Percentiles rank a stretch among this genome's conserved stretches.
Evolutionary conservation across 352 stramenopile species (phyloP).

Genomic region (Phytophthora tubulina): DNA sequence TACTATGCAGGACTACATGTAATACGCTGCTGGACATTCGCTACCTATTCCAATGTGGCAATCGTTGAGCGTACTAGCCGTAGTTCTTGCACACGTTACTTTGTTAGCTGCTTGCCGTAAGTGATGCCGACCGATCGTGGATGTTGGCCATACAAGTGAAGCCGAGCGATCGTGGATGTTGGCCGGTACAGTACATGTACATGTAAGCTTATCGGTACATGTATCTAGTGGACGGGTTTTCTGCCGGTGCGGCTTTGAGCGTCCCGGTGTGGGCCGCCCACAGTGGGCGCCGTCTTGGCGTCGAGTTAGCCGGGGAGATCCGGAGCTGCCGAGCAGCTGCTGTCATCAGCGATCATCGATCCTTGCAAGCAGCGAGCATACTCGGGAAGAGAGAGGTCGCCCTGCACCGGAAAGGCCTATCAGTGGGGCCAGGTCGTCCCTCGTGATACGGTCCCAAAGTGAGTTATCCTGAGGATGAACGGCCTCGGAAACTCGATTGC

Average conservation of each 20-base stretch:
- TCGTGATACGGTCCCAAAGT: slow-evolving; percentile 24
- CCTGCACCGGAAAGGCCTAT: slow-evolving; percentile 27
- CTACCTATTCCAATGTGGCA: too few species aligned
- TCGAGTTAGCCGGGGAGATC: slow-evolving; percentile 25
- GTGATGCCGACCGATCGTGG: slow-evolving; percentile 19
- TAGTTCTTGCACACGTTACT: neutral
- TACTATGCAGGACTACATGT: too few species aligned
- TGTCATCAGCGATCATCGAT: slow-evolving; percentile 30
- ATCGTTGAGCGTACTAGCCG: neutral
- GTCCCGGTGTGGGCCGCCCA: neutral
- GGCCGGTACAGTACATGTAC: too few species aligned
- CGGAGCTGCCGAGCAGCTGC: slow-evolving; percentile 29
- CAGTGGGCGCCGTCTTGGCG: slow-evolving; percentile 2
- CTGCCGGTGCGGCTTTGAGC: slow-evolving; percentile 3
- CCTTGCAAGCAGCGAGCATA: slow-evolving; percentile 12
- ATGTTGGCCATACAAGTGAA: slow-evolving; percentile 26
- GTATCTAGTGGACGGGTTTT: slow-evolving; percentile 1
- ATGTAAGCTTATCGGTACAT: neutral
- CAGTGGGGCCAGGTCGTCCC: neutral
- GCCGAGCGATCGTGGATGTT: neutral
- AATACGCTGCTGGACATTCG: too few species aligned
- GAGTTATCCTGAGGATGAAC: slow-evolving; percentile 15
- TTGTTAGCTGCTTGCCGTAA: slow-evolving; percentile 12
- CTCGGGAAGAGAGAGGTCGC: slow-evolving; percentile 15
- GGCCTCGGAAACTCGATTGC: too few species aligned